Evolutionary conservation across 305 asterid species (phyloP).

Genomic region (Euphrasia arctica): DNA sequence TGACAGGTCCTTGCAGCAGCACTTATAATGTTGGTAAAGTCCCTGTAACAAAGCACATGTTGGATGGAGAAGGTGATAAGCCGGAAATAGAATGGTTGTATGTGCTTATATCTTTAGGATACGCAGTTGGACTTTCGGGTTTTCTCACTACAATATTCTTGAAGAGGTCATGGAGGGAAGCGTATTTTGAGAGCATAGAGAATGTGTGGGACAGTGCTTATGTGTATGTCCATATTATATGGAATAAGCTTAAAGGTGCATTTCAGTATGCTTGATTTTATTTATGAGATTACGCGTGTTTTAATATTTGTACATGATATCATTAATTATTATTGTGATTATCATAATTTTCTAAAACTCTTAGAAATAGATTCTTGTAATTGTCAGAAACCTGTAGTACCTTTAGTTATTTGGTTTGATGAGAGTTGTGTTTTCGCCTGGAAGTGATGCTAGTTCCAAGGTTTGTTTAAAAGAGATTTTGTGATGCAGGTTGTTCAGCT

Average conservation of each 20-base stretch:
- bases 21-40: not conserved
- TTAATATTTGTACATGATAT: no score
- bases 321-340: no score
- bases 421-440: no score
- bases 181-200: not conserved
- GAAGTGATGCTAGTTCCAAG: no score
- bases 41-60: not conserved
- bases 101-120: constrained; percentile 24
- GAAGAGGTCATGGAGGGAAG: constrained; percentile 22
- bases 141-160: constrained; percentile 16
- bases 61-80: not conserved
- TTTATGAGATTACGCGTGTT: no score
- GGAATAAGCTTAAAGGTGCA: not conserved
- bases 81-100: constrained; percentile 19
- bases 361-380: no score
- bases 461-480: no score
- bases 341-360: no score
- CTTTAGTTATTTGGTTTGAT: no score
- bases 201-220: not conserved
- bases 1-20: constrained; percentile 7
- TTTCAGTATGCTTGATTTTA: no score
- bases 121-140: constrained; percentile 26
- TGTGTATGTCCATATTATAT: not conserved
- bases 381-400: no score
- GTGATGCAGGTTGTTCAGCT: no score